These are phyloP conservation scores for Boletus rex-veris DNA, from an alignment of 768 basidiomycete species.

Conservation along the genomic window DNA sequence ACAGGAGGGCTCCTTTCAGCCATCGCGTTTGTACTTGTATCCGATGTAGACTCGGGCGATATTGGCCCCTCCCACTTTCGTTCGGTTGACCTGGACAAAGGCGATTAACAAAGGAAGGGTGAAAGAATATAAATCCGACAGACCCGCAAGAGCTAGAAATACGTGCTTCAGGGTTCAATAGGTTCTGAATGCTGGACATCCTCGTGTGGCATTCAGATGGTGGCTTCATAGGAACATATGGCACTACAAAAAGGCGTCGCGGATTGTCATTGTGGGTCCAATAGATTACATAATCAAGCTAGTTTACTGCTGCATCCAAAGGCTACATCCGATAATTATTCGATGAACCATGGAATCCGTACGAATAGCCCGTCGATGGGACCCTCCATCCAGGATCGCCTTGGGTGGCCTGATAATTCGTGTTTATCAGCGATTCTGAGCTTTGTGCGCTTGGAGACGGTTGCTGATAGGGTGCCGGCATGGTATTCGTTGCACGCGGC, in stretches of 20 bases:
- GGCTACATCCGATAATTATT: conserved; percentile 23
- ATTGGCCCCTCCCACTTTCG: conserved; percentile 26
- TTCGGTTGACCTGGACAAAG: conserved; percentile 29
- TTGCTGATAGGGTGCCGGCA: conserved; percentile 16
- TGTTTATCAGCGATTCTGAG: conserved; percentile 7
- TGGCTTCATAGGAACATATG: conserved; percentile 11
- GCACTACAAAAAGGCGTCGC: background rate
- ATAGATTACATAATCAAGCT: conserved; percentile 25
- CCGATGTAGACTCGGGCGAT: conserved; percentile 37
- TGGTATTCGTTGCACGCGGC: conserved; percentile 38
- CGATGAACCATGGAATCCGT: conserved; percentile 18
- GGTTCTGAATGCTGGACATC: conserved; percentile 56
- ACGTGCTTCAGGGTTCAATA: conserved; percentile 53
- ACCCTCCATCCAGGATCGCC: conserved; percentile 22
- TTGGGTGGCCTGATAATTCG: conserved; percentile 18
- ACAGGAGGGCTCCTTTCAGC: conserved; percentile 17
- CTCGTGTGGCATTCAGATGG: conserved; percentile 21
- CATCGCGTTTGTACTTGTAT: conserved; percentile 30
- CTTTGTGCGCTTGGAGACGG: conserved; percentile 1
- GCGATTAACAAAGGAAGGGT: conserved; percentile 15
- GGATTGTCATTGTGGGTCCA: conserved; percentile 34
- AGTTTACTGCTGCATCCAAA: too few relatives aligned
- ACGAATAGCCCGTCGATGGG: conserved; percentile 14
- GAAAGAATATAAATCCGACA: conserved; percentile 18
- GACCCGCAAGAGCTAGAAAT: conserved; percentile 42